Evolutionary conservation across 2,329 filamentous ascomycete genomes (phyloP).

Genomic region (Cladophialophora yegresii): DNA sequence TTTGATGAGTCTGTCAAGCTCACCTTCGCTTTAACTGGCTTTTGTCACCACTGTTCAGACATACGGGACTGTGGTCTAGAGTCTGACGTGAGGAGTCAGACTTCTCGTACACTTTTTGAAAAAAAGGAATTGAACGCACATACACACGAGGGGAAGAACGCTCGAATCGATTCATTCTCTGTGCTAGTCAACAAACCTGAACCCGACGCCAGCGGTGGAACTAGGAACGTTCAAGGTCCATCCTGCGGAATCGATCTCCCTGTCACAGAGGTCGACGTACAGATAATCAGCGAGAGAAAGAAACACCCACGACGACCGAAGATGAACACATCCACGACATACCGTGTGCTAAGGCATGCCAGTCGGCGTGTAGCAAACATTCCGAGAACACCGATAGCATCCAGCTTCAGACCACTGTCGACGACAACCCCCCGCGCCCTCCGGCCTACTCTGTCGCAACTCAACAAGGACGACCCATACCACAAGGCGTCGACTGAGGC

Average conservation of each 20-base stretch:
- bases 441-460: conserved; percentile 8
- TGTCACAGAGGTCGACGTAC: not conserved
- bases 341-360: not conserved
- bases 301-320: not conserved
- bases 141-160: too few species aligned
- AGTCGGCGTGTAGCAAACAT: not conserved
- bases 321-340: not conserved
- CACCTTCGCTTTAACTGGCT: too few species aligned
- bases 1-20: not conserved
- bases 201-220: not conserved
- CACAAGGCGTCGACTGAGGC: conserved; percentile 36
- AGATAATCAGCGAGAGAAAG: not conserved
- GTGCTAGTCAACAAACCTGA: too few species aligned
- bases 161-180: not conserved
- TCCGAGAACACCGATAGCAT: not conserved
- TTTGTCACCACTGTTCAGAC: not conserved
- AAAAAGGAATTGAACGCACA: too few species aligned
- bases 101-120: not conserved
- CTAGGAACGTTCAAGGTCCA: not conserved
- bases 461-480: conserved; percentile 32
- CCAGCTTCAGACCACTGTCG: conserved; percentile 16
- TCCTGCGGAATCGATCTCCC: not conserved
- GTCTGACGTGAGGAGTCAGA: not conserved
- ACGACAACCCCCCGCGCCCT: conserved; percentile 16
- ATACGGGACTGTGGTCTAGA: not conserved